Conservation (phyloP, 2,329 filamentous ascomycete species). For the Penicillium fuscoglaucum region DNA sequence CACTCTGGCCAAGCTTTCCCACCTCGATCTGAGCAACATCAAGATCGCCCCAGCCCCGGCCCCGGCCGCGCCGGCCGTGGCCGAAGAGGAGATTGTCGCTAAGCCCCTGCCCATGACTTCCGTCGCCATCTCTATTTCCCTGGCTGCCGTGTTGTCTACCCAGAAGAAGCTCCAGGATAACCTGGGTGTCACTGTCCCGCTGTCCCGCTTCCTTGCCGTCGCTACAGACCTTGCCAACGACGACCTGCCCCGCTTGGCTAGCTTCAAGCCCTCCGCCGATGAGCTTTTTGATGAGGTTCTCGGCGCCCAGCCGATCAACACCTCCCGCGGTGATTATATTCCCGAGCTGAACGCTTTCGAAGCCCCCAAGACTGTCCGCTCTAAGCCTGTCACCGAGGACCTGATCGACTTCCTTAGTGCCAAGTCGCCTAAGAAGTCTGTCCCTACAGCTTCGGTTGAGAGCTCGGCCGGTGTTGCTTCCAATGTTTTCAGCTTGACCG, state of each 20-base stretch:
- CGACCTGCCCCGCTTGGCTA: constrained; percentile 68
- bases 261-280: constrained; percentile 66
- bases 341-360: constrained; percentile 67
- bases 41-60: constrained; percentile 63
- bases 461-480: constrained; percentile 53
- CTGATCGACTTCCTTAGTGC: constrained; percentile 78
- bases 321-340: constrained; percentile 63
- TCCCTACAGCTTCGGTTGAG: constrained; percentile 25
- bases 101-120: constrained; percentile 34
- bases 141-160: constrained; percentile 74
- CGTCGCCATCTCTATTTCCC: constrained; percentile 72
- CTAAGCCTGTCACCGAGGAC: constrained; percentile 59
- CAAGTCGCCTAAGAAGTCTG: constrained; percentile 39
- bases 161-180: constrained; percentile 77
- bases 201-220: constrained; percentile 82
- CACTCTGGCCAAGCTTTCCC: constrained; percentile 71
- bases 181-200: constrained; percentile 75
- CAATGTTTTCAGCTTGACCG: constrained; percentile 80
- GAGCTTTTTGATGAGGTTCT: constrained; percentile 90
- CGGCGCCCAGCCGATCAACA: constrained; percentile 52
- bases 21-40: constrained; percentile 94
- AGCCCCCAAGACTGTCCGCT: constrained; percentile 29
- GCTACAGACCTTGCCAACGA: constrained; percentile 87
- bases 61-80: constrained; percentile 38
- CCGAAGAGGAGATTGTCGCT: constrained; percentile 32